Evolutionary conservation across 345 rosid species (phyloP), one percentile per base, ranked within the genome.

Genomic region (Triadica sebifera): DNA sequence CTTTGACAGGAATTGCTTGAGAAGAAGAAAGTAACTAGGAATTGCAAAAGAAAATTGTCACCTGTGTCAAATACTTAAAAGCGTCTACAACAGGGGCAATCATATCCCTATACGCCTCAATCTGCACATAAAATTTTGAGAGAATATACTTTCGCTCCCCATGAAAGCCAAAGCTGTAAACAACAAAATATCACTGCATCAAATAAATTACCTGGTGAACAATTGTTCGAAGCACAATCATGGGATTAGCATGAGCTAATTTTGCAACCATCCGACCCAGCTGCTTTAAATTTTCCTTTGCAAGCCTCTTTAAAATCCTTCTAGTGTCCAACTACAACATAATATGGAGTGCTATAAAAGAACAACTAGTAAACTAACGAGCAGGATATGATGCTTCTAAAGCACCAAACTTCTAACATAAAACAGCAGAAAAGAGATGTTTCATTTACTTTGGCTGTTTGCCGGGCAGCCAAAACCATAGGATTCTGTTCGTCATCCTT

Each of bases 221-320:
- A 85, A 96, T 96, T 59, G 99, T 96, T 67, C 98, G 87, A 74
- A 96, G 94, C 52, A 96, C 99, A 53, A 92, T 96, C 99, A 96
- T 90, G 72, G 99, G 99, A 83, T 93, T 93, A 66, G 99, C 98
- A 91, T 96, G 99, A 74, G 99, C 97, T 81, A 96, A 88, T 84
- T 96, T 96, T 68, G 98, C 99, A 81, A 96, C 99, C 99, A 91
- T 93, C 79, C 98, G 88, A 43, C 99, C 98, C 76, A 96, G 87
- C 84, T 89, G 98, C 89, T 96, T 96, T 83, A 96, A 80, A 85
- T 96, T 96, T 84, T 96, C 99, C 83, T 93, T 96, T 39, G 99
- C 98, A 63, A 96, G 91, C 77, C 99, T 85, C 85, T 96, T 96
- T 74, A 96, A 79, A 67, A 96, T 91, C 81, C 98, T 85, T 83